Percentiles rank a stretch among this genome's conserved stretches.
These are phyloP conservation scores for Colletotrichum sp. DNA, from an alignment of 2,329 filamentous ascomycete genomes.

Conservation along the genomic window DNA sequence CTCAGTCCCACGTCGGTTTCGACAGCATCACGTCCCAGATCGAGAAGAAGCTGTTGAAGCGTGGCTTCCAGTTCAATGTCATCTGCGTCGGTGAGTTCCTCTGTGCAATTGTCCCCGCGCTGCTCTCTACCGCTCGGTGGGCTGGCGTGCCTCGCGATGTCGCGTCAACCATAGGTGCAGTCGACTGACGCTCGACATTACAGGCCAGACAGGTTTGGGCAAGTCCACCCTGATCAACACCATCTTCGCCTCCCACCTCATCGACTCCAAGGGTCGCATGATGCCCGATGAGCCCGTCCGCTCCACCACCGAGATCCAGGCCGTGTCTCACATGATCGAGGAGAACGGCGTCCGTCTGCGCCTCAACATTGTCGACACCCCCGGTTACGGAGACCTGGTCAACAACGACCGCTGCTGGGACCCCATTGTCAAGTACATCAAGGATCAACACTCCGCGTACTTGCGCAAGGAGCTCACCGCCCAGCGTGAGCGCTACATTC, in stretches of 20 bases:
- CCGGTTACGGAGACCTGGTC: slow-evolving; percentile 96
- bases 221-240: slow-evolving; percentile 99
- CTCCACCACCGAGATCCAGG: slow-evolving; percentile 96
- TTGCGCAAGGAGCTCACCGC: slow-evolving; percentile 99
- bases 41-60: slow-evolving; percentile 99
- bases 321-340: slow-evolving; percentile 98
- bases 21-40: slow-evolving; percentile 99
- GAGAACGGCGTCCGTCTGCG: slow-evolving; percentile 98
- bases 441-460: slow-evolving; percentile 99
- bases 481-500: slow-evolving; percentile 98
- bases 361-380: slow-evolving; percentile 98
- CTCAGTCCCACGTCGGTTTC: slow-evolving; percentile 99
- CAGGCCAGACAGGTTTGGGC: slow-evolving; percentile 97
- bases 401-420: slow-evolving; percentile 99
- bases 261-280: slow-evolving; percentile 97
- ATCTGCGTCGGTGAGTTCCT: slow-evolving; percentile 91
- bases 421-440: slow-evolving; percentile 99
- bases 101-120: neutral
- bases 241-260: slow-evolving; percentile 99
- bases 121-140: neutral
- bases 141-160: neutral
- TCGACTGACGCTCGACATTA: slow-evolving; percentile 13
- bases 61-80: slow-evolving; percentile 99
- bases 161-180: neutral
- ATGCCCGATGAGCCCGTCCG: slow-evolving; percentile 91